Evolutionary conservation across 2,329 filamentous ascomycete species (phyloP), one percentile per base, ranked within the genome.

Genomic region (Penicillium sp.): DNA sequence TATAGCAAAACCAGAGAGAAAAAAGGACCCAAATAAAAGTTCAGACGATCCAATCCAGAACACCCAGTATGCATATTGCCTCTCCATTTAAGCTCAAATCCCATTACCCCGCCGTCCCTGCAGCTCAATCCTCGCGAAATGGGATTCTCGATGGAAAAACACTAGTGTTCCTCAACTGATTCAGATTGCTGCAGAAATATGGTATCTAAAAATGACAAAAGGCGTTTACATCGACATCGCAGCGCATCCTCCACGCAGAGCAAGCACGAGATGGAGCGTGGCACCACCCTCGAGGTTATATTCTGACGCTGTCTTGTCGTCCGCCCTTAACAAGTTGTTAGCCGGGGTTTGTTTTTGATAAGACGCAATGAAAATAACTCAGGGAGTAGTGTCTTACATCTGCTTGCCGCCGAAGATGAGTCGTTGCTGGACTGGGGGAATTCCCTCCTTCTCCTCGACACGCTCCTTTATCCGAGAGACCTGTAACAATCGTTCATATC

Each of bases 381-480:
- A 11, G 25, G 16, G 15, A 33, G 25, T 21, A 16, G 19, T 40
- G n/a, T 34, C 81, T 60, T 79, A 97, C 94, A 99, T 97, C 76
- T 99, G 94, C 82, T 99, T 99, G 70, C 94, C 94, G 53, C 93
- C 92, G 73, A 89, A 97, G 71, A 99, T 99, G 65, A 99, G 81
- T 58, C 94, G 88, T 78, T 99, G 94, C 79, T 99, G 94, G 19
- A 94, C 92, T 1, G 94, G 94, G 43, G 94, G 93, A 69, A 99
- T 99, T 56, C 94, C 94, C 75, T 97, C 94, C 79, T 97, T 97
- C 81, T 99, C 94, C 78, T 99, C 94, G 55, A 99, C 94, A 70
- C 93, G 92, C 79, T 97, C 94, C 83, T 99, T 99, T 83, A 99
- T 97, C 75, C 92, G 87, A 40, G 89, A 88, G 67, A 97, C 90